These are phyloP conservation scores for Trifolium dubium DNA, from an alignment of 306 rosid genomes.

Conservation along the genomic window DNA sequence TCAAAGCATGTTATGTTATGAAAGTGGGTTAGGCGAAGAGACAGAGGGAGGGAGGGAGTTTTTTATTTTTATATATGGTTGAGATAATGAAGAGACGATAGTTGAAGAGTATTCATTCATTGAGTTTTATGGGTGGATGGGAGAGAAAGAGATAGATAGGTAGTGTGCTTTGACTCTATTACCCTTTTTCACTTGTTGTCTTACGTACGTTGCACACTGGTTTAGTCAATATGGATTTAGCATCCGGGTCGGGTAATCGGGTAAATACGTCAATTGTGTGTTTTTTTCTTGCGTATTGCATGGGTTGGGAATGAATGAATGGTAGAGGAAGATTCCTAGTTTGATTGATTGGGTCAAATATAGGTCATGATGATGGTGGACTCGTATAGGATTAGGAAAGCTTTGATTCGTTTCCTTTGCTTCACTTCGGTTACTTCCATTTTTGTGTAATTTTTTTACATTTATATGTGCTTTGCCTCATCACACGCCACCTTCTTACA, in stretches of 20 bases:
- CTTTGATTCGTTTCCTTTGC: constrained; percentile 2
- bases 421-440: background rate
- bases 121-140: background rate
- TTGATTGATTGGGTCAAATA: background rate
- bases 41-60: background rate
- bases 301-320: background rate
- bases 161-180: constrained; percentile 1
- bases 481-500: background rate
- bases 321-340: background rate
- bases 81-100: background rate
- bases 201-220: background rate
- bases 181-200: background rate
- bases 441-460: background rate
- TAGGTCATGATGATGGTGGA: background rate
- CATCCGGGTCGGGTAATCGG: background rate
- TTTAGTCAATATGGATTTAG: background rate
- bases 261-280: too few relatives aligned
- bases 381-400: background rate
- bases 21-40: background rate
- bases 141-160: background rate
- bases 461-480: background rate
- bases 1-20: background rate
- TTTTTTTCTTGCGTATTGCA: background rate
- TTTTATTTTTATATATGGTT: background rate
- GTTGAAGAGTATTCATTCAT: too few relatives aligned